phyloP scores from a whole-genome alignment of 768 basidiomycete species.

The Serpula lacrymans region DNA sequence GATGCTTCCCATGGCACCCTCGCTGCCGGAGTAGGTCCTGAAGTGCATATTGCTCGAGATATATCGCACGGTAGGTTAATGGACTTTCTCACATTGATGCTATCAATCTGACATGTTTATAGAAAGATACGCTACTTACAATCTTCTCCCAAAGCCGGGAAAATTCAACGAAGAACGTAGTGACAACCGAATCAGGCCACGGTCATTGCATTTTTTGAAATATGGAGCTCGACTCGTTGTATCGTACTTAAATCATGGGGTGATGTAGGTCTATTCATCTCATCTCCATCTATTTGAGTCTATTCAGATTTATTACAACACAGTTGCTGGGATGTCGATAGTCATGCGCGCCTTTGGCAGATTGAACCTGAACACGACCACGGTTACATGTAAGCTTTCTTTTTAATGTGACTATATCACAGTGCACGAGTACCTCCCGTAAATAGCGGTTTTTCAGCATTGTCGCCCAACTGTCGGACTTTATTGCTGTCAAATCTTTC shows the following conservation, averaged over 20 bases:
- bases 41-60: slow-evolving; percentile 5
- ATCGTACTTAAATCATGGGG: slow-evolving; percentile 6
- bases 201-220: not conserved
- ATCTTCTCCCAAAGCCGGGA: slow-evolving; percentile 1
- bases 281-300: too few species aligned
- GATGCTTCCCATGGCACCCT: not conserved
- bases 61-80: slow-evolving; percentile 1
- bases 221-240: slow-evolving; percentile 1
- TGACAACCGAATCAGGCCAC: slow-evolving; percentile 1
- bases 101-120: not conserved
- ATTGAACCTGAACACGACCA: too few species aligned
- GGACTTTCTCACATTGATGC: not conserved
- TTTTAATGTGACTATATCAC: too few species aligned
- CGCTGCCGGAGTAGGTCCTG: slow-evolving; percentile 1
- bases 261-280: too few species aligned
- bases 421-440: too few species aligned
- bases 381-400: too few species aligned
- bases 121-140: slow-evolving; percentile 5
- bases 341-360: too few species aligned
- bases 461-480: too few species aligned
- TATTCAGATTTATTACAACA: too few species aligned
- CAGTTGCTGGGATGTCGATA: too few species aligned
- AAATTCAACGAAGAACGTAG: not conserved
- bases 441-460: too few species aligned
- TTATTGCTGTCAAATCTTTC: too few species aligned